Conservation (phyloP, 2,329 filamentous ascomycete species). For the Aspergillus udagawae region DNA sequence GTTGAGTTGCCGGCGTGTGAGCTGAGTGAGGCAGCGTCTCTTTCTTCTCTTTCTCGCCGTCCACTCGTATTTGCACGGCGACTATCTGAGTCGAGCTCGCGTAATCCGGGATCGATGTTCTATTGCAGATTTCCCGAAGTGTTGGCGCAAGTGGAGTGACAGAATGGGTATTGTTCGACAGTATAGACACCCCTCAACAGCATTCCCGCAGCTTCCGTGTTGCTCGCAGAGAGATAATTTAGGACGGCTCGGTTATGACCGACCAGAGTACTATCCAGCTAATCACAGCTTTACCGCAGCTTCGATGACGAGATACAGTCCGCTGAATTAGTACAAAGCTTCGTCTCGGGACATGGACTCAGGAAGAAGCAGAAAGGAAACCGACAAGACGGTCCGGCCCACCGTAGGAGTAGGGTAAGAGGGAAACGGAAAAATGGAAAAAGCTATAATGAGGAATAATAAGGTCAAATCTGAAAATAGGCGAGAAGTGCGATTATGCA, state of each 20-base stretch:
- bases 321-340: conserved; percentile 1
- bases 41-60: background rate
- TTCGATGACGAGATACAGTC: background rate
- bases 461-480: conserved; percentile 13
- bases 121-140: background rate
- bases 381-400: conserved; percentile 5
- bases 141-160: background rate
- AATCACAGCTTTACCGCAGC: background rate
- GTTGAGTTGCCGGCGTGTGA: background rate
- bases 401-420: conserved; percentile 1
- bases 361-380: conserved; percentile 2
- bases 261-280: background rate
- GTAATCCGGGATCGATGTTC: background rate
- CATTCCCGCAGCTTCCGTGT: background rate
- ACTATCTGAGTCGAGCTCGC: background rate
- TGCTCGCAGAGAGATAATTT: background rate
- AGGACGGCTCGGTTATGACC: background rate
- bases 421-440: conserved; percentile 4
- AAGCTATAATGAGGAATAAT: conserved; percentile 13
- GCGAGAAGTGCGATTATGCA: conserved; percentile 12
- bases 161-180: background rate
- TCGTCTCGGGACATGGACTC: background rate
- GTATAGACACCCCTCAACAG: background rate
- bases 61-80: background rate
- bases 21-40: background rate